Conservation (phyloP, 495 filamentous ascomycete species). For the Trichocladium antarcticum region DNA sequence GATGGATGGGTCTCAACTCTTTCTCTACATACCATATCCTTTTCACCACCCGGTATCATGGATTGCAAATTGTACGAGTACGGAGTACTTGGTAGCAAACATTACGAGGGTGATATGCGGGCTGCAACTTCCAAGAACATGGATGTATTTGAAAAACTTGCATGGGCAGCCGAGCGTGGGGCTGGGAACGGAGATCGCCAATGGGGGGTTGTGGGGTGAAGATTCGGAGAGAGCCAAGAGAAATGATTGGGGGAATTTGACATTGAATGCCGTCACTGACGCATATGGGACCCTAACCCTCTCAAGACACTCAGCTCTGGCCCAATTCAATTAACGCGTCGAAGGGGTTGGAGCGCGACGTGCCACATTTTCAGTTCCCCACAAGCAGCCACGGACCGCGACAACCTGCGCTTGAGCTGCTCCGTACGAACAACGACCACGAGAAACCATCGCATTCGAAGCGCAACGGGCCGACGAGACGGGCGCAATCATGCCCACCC, state of each 20-base stretch:
- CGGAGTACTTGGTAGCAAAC: too few relatives aligned
- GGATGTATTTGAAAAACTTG: too few relatives aligned
- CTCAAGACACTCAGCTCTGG: too few relatives aligned
- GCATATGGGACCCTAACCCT: constrained; percentile 1
- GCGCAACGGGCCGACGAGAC: not conserved
- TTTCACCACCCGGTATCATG: not conserved
- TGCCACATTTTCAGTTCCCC: constrained; percentile 20
- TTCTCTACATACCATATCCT: not conserved
- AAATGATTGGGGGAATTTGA: too few relatives aligned
- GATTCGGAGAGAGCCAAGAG: not conserved
- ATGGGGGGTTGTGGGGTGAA: not conserved
- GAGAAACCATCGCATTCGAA: not conserved
- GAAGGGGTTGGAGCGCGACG: constrained; percentile 14
- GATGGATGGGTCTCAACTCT: too few relatives aligned
- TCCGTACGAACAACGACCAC: too few relatives aligned
- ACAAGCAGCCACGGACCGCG: not conserved
- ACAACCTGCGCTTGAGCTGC: too few relatives aligned
- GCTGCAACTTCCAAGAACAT: too few relatives aligned
- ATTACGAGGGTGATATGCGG: too few relatives aligned
- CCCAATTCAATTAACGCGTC: constrained; percentile 19
- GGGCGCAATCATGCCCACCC: constrained; percentile 25
- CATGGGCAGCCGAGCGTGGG: too few relatives aligned
- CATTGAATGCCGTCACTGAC: too few relatives aligned
- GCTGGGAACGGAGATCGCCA: too few relatives aligned
- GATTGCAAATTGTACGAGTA: not conserved